Percentiles rank a stretch among this genome's conserved stretches.
These are phyloP conservation scores for Anacardium occidentale DNA, from an alignment of 345 rosid genomes.

Conservation along the genomic window DNA sequence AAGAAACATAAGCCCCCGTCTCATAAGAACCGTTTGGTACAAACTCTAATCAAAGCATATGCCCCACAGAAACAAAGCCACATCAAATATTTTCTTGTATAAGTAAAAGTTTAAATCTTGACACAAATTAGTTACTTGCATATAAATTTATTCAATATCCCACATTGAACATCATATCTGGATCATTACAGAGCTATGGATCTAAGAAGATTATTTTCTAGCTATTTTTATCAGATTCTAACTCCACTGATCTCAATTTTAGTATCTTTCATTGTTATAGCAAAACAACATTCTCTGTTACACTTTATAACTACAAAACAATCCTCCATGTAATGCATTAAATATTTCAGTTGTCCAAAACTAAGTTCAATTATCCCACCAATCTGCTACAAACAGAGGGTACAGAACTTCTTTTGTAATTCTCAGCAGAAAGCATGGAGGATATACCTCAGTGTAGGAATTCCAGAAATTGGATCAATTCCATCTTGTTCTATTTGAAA, in stretches of 20 bases:
- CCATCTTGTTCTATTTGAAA: not conserved
- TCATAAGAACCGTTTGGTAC: not conserved
- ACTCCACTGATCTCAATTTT: not conserved
- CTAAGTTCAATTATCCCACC: not conserved
- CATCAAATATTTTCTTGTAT: not conserved
- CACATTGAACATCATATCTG: not conserved
- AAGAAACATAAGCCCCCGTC: not conserved
- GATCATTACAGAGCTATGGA: not conserved
- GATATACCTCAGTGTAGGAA: not conserved
- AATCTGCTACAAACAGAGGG: not conserved
- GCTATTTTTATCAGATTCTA: not conserved
- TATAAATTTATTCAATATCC: not conserved
- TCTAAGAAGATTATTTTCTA: not conserved
- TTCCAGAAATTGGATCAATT: not conserved
- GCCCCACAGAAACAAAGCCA: not conserved
- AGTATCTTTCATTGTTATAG: not conserved
- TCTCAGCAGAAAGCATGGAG: not conserved
- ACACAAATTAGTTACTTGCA: not conserved
- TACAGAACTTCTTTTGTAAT: not conserved
- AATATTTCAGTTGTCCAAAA: conserved; percentile 3
- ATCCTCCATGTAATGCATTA: not conserved
- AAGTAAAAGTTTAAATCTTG: too few relatives aligned
- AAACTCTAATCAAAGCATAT: not conserved
- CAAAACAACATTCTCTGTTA: not conserved
- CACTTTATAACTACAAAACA: not conserved